phyloP scores from a whole-genome alignment of 305 asterid genomes.

The Solanum hybrid region DNA sequence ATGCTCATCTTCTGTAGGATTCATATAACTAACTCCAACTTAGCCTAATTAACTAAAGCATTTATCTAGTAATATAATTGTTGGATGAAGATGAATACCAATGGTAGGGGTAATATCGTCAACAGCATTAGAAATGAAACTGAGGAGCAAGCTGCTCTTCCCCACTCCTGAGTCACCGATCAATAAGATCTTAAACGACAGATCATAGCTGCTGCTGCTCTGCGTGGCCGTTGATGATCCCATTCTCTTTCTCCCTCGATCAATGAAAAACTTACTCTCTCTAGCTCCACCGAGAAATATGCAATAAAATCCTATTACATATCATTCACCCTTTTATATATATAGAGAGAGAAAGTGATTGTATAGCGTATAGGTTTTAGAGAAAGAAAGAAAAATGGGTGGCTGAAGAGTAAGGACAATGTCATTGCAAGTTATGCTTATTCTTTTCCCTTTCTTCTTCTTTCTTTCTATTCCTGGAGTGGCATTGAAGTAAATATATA shows the following conservation, averaged over 20 bases:
- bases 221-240: conserved; percentile 32
- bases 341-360: background rate
- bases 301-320: background rate
- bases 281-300: background rate
- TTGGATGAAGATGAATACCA: conserved; percentile 22
- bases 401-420: conserved; percentile 8
- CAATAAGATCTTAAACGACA: conserved; percentile 55
- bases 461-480: background rate
- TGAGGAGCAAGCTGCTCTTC: conserved; percentile 63
- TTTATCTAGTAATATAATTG: background rate
- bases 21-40: background rate
- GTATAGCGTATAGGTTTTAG: background rate
- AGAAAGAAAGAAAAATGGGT: conserved; percentile 1
- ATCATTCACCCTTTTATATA: background rate
- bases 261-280: background rate
- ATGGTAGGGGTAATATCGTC: conserved; percentile 72
- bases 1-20: background rate
- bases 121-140: conserved; percentile 57
- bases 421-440: conserved; percentile 7
- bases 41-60: background rate
- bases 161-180: conserved; percentile 86
- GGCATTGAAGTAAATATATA: background rate
- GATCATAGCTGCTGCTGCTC: conserved; percentile 43
- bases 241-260: conserved; percentile 8
- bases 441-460: background rate